These are phyloP conservation scores for Saturnispora zaruensis DNA, from an alignment of 805 yeast genomes.

Conservation along the genomic window DNA sequence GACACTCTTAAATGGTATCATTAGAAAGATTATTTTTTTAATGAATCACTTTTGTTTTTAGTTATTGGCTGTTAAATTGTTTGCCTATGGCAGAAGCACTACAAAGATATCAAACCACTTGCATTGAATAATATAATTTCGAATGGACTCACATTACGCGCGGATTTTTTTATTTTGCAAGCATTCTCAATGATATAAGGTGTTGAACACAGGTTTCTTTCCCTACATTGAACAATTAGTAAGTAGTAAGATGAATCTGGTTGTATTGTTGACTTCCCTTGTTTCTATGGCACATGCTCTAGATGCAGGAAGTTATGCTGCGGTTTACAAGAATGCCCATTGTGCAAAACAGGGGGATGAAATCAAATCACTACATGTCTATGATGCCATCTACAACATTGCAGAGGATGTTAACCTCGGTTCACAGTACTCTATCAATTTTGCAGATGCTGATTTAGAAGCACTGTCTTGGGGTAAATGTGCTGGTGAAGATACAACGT, in stretches of 20 bases:
- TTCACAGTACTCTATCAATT: not conserved
- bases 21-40: not conserved
- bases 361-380: constrained; percentile 9
- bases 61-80: no score
- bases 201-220: not conserved
- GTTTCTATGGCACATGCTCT: constrained; percentile 3
- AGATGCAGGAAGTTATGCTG: constrained; percentile 20
- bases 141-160: not conserved
- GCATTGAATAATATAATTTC: no score
- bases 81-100: not conserved
- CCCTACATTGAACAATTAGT: not conserved
- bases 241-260: not conserved
- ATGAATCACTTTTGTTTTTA: no score
- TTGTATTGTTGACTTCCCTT: not conserved
- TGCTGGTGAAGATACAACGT: not conserved
- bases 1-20: not conserved
- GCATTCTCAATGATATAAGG: not conserved
- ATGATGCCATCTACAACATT: constrained; percentile 3
- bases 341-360: not conserved
- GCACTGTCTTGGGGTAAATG: constrained; percentile 17
- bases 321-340: constrained; percentile 21
- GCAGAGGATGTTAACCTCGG: constrained; percentile 2
- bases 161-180: not conserved
- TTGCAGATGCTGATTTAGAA: constrained; percentile 4
- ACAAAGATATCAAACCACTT: not conserved